phyloP scores from a whole-genome alignment of 176 grass and related monocot species.

The Panicum miliaceum region DNA sequence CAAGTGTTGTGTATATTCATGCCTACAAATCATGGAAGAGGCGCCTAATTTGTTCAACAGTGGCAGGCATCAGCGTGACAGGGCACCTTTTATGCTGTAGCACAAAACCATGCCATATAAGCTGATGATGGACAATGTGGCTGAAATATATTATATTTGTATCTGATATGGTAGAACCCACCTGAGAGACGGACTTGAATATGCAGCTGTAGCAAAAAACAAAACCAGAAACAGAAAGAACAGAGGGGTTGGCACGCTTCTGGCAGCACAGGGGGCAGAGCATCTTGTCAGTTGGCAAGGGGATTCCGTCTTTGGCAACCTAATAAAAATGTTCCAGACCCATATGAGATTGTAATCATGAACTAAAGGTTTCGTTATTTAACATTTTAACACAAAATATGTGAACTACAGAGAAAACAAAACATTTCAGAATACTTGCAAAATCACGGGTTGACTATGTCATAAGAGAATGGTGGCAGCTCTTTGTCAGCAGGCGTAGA shows the following conservation, averaged over 20 bases:
- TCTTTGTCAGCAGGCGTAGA: slow-evolving; percentile 10
- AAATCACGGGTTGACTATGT: slow-evolving; percentile 21
- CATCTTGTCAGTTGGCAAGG: slow-evolving; percentile 67
- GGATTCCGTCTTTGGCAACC: slow-evolving; percentile 85
- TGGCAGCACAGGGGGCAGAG: slow-evolving; percentile 88
- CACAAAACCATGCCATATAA: slow-evolving; percentile 24
- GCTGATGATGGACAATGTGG: slow-evolving; percentile 7
- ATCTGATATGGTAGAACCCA: slow-evolving; percentile 40
- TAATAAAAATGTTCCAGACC: slow-evolving; percentile 33
- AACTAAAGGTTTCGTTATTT: background rate
- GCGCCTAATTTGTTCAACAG: slow-evolving; percentile 84
- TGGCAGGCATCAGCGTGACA: slow-evolving; percentile 71
- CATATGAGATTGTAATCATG: slow-evolving; percentile 22
- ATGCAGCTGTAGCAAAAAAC: slow-evolving; percentile 97
- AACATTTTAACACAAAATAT: slow-evolving; percentile 1
- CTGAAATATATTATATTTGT: background rate
- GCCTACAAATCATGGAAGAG: slow-evolving; percentile 94
- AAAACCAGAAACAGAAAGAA: slow-evolving; percentile 97
- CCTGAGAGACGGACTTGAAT: slow-evolving; percentile 96
- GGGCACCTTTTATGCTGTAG: slow-evolving; percentile 94
- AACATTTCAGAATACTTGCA: slow-evolving; percentile 1
- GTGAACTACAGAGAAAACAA: background rate
- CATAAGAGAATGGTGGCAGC: background rate
- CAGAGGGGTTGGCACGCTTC: slow-evolving; percentile 86
- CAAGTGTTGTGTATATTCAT: slow-evolving; percentile 9